Conservation (phyloP, 2,329 filamentous ascomycete species). For the Aspergillus brasiliensis region DNA sequence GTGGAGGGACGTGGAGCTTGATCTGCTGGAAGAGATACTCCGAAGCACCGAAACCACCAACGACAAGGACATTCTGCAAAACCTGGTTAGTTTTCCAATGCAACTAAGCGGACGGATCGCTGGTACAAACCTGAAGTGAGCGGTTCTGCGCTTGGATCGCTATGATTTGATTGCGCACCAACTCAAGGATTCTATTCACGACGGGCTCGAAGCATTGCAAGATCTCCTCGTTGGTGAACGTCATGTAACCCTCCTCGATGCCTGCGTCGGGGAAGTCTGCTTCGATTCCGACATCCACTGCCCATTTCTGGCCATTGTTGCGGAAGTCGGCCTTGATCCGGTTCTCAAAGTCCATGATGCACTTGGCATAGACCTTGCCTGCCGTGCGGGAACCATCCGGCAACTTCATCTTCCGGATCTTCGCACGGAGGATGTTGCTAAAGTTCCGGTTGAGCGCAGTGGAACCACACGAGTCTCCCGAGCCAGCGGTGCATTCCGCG, state of each 20-base stretch:
- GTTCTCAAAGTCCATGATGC: constrained; percentile 99
- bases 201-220: constrained; percentile 98
- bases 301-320: constrained; percentile 99
- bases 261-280: constrained; percentile 96
- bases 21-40: constrained; percentile 99
- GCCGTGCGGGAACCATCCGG: constrained; percentile 95
- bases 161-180: constrained; percentile 97
- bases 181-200: constrained; percentile 92
- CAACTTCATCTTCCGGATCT: constrained; percentile 99
- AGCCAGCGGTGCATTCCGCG: constrained; percentile 94
- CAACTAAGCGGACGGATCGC: neutral
- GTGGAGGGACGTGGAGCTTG: constrained; percentile 95
- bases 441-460: constrained; percentile 97
- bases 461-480: constrained; percentile 96
- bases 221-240: constrained; percentile 98
- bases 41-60: constrained; percentile 96
- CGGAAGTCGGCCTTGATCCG: constrained; percentile 99
- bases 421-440: constrained; percentile 94
- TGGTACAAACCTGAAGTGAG: constrained; percentile 68
- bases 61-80: constrained; percentile 81
- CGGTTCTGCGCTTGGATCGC: constrained; percentile 98
- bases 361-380: constrained; percentile 98
- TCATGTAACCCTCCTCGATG: constrained; percentile 99
- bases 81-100: constrained; percentile 21
- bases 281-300: constrained; percentile 97